phyloP scores from a whole-genome alignment of 331 rosid species.

The Acacia pycnantha region DNA sequence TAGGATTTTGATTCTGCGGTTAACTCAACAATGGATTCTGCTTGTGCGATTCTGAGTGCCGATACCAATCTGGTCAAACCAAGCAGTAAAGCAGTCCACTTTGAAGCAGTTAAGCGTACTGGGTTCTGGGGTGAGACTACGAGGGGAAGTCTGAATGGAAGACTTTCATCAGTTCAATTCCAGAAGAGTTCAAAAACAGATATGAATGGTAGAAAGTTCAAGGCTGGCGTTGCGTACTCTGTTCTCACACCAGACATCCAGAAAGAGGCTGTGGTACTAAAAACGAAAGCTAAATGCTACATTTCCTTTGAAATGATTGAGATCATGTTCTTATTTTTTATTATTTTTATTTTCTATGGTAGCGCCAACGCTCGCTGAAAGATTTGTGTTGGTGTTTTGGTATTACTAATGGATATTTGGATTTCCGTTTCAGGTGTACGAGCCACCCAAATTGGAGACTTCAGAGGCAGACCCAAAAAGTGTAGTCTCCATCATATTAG shows the following conservation, averaged over 20 bases:
- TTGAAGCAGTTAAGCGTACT: slow-evolving; percentile 35
- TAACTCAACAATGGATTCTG: slow-evolving; percentile 55
- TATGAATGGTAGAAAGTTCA: slow-evolving; percentile 29
- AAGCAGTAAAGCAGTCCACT: slow-evolving; percentile 11
- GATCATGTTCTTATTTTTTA: not conserved
- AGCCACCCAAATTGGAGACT: slow-evolving; percentile 47
- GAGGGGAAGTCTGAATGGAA: slow-evolving; percentile 34
- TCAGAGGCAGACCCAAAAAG: slow-evolving; percentile 69
- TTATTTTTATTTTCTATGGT: not conserved
- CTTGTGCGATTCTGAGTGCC: slow-evolving; percentile 44
- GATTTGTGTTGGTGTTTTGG: not conserved
- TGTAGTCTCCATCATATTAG: slow-evolving; percentile 86
- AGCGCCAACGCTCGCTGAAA: not conserved
- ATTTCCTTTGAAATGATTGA: not conserved
- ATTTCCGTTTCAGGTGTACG: slow-evolving; percentile 45
- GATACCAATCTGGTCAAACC: slow-evolving; percentile 28
- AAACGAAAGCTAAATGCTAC: not conserved
- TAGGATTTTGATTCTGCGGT: slow-evolving; percentile 6
- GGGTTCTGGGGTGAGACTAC: slow-evolving; percentile 64
- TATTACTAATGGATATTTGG: not conserved
- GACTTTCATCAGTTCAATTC: slow-evolving; percentile 34
- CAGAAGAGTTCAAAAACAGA: slow-evolving; percentile 31
- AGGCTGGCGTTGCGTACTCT: slow-evolving; percentile 39
- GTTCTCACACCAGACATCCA: slow-evolving; percentile 59
- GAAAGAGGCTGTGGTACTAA: slow-evolving; percentile 44